Conservation (phyloP, 208 protist genomes). For the Trypanosoma lewisi region DNA sequence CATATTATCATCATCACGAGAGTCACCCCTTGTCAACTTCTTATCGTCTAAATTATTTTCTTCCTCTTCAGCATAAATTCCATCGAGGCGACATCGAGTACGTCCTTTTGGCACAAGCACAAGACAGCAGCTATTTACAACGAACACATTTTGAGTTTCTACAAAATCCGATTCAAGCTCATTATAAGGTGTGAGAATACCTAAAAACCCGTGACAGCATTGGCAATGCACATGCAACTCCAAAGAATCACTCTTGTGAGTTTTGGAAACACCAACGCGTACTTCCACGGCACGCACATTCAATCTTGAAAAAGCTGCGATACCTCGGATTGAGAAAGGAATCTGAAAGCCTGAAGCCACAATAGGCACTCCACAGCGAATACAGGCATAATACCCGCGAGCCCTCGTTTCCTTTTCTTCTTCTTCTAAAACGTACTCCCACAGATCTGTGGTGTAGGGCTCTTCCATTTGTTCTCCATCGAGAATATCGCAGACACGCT, state of each 20-base stretch:
- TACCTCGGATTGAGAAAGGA: constrained; percentile 34
- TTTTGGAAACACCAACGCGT: constrained; percentile 7
- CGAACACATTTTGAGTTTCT: constrained; percentile 32
- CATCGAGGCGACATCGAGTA: constrained; percentile 25
- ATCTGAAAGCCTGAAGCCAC: constrained; percentile 58
- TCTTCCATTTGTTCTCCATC: constrained; percentile 55
- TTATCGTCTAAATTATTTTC: constrained; percentile 23
- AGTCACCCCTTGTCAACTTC: not conserved
- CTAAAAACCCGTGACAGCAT: constrained; percentile 69
- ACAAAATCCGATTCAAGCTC: constrained; percentile 2
- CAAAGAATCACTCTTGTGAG: constrained; percentile 10
- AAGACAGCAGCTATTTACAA: constrained; percentile 66
- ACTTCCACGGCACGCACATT: constrained; percentile 43
- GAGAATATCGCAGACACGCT: constrained; percentile 34
- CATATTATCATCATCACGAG: constrained; percentile 9
- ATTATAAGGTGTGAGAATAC: constrained; percentile 31
- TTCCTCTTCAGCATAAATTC: constrained; percentile 8
- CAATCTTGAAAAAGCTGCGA: constrained; percentile 52
- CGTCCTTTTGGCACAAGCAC: constrained; percentile 27
- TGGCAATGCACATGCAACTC: constrained; percentile 52
- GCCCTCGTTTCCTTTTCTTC: constrained; percentile 8
- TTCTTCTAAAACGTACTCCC: constrained; percentile 42
- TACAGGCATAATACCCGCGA: constrained; percentile 71
- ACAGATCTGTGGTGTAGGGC: constrained; percentile 65
- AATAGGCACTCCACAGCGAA: constrained; percentile 63